phyloP scores from a whole-genome alignment of 192 early-diverging fungal species.

The Mortierella hygrophila region DNA sequence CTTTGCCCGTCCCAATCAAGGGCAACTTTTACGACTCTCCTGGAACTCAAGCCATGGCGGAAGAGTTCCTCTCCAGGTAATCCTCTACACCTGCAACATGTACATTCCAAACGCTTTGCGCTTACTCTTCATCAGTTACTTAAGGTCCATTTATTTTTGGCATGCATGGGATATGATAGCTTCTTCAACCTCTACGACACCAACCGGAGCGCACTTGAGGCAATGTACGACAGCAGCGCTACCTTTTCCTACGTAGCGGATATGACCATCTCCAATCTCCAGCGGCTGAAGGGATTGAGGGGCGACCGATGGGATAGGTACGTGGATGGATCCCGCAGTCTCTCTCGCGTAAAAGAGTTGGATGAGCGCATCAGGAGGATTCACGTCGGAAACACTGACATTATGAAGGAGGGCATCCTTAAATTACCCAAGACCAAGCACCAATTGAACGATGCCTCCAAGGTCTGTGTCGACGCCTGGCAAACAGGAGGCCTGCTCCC shows the following conservation, averaged over 20 bases:
- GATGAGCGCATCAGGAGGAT: constrained; percentile 27
- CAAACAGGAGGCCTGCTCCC: constrained; percentile 52
- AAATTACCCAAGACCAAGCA: constrained; percentile 58
- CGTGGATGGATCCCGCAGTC: constrained; percentile 26
- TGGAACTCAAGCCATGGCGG: constrained; percentile 33
- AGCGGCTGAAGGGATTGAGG: constrained; percentile 7
- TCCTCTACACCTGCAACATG: neutral
- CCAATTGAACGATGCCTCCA: constrained; percentile 52
- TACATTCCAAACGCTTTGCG: too few species aligned
- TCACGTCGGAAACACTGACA: constrained; percentile 29
- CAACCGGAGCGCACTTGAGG: constrained; percentile 49
- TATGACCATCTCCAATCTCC: neutral
- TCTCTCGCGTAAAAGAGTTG: constrained; percentile 37
- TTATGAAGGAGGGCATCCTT: constrained; percentile 33
- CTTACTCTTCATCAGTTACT: neutral
- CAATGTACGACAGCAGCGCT: constrained; percentile 55
- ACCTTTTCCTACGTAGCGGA: constrained; percentile 55
- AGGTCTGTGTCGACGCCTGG: constrained; percentile 65
- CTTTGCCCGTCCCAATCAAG: constrained; percentile 36
- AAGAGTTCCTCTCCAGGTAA: constrained; percentile 59
- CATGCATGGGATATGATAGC: neutral
- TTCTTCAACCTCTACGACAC: constrained; percentile 59
- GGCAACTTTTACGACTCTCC: constrained; percentile 60
- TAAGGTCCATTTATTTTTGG: neutral
- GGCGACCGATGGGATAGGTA: constrained; percentile 28